These are phyloP conservation scores for Isatis tinctoria DNA, from an alignment of 345 rosid genomes.

Conservation along the genomic window DNA sequence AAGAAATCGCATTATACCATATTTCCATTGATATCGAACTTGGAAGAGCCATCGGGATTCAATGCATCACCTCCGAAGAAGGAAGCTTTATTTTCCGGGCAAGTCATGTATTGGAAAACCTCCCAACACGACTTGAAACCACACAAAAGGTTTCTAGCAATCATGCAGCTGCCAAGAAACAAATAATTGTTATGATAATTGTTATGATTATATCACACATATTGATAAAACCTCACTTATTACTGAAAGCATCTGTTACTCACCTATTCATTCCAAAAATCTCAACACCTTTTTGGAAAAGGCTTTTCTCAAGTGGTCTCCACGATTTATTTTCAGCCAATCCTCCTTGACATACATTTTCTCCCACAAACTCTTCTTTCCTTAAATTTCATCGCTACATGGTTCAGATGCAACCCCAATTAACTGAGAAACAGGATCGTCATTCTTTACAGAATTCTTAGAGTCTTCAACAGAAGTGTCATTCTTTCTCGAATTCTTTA, in stretches of 20 bases:
- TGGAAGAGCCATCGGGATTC: conserved; percentile 74
- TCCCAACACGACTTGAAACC: conserved; percentile 93
- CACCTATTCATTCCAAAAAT: conserved; percentile 96
- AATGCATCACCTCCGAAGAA: conserved; percentile 61
- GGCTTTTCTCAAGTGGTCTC: conserved; percentile 85
- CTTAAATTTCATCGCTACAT: conserved; percentile 48
- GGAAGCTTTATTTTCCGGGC: conserved; percentile 56
- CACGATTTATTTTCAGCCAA: conserved; percentile 52
- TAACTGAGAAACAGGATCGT: conserved; percentile 35
- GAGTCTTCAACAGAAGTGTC: conserved; percentile 36
- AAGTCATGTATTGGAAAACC: conserved; percentile 80
- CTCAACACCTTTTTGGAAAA: conserved; percentile 87
- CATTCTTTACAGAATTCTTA: conserved; percentile 37
- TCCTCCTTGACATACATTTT: conserved; percentile 50
- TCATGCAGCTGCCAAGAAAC: conserved; percentile 65
- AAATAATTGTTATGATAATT: too few relatives aligned
- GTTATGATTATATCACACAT: background rate
- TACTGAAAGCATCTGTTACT: conserved; percentile 24
- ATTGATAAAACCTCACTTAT: background rate
- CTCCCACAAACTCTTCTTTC: conserved; percentile 69
- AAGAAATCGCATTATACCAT: conserved; percentile 45
- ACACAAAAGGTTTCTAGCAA: conserved; percentile 86
- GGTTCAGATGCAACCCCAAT: conserved; percentile 43
- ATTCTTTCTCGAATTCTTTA: conserved; percentile 60
- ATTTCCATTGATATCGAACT: conserved; percentile 70